Evolutionary conservation across 2,329 filamentous ascomycete genomes (phyloP), one percentile per base, ranked within the genome.

Genomic region (Colletotrichum destructivum): DNA sequence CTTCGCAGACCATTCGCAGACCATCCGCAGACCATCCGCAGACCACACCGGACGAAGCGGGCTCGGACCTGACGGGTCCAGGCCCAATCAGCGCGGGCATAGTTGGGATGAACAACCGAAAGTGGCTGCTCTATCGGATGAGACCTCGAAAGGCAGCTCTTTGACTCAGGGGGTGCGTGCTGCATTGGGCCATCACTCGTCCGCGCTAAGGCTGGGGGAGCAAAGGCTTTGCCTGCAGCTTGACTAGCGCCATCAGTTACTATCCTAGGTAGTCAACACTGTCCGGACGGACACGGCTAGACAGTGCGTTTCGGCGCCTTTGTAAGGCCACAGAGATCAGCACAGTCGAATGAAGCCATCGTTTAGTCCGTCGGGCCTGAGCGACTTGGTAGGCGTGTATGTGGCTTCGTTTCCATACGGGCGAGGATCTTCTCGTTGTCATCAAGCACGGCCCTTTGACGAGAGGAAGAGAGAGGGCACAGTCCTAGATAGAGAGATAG

Each of bases 81-180:
- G 65, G 4, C 18, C 68, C 49, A 61, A 67, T 56, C 55, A 62
- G 42, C 40, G 47, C 18, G 49, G 54, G 54, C 21, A 35, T 18
- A 26, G 35, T 72, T 69, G 54, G 40, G 47, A 64, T 52, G 69
- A 63, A 69, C 69, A 54, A 60, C 66, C 65, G 59, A 42, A 69
- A 64, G 65, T 72, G 59, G 69, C 69, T 69, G 65, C 60, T 55
- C 54, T 59, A 56, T 71, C 57, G 52, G 59, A 60, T 16, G 52
- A 69, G 18, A 38, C 35, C 35, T 38, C 35, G 35, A 38, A 38
- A 40, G 40, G 49, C 66, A 54, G n/a, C 61, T 69, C 42, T 55
- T 72, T 69, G 66, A 69, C 60, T 72, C 69, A 69, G 65, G 69
- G 42, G 69, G 69, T 31, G 65, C 54, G 54, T 55, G 54, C 38